Conservation (phyloP, 345 rosid genomes). For the Eutrema heterophyllum region DNA sequence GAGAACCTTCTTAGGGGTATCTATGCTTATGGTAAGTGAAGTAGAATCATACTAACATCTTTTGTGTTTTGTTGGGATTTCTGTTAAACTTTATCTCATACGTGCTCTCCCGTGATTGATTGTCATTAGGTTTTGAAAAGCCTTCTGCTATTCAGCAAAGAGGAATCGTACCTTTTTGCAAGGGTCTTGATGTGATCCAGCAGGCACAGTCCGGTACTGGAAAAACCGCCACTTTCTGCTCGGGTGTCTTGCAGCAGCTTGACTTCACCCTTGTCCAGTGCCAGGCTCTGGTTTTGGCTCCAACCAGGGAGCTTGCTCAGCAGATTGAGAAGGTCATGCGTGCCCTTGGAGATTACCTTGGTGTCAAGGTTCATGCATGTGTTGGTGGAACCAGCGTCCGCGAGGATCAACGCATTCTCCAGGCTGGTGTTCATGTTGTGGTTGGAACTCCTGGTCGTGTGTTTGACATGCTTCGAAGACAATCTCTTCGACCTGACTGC, state of each 20-base stretch:
- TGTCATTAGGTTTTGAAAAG: constrained; percentile 55
- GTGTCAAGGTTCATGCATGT: constrained; percentile 81
- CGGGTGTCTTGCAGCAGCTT: constrained; percentile 74
- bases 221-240: constrained; percentile 77
- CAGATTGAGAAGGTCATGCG: constrained; percentile 90
- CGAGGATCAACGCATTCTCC: constrained; percentile 72
- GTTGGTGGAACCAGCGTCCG: constrained; percentile 86
- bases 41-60: background rate
- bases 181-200: constrained; percentile 78
- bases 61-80: background rate
- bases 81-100: background rate
- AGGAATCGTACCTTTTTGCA: constrained; percentile 75
- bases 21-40: constrained; percentile 39
- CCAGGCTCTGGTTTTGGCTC: constrained; percentile 77
- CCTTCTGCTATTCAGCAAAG: constrained; percentile 87
- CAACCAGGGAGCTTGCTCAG: constrained; percentile 77
- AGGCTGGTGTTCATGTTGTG: constrained; percentile 79
- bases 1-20: constrained; percentile 50
- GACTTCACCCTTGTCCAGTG: constrained; percentile 60
- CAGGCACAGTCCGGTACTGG: constrained; percentile 90
- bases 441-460: constrained; percentile 88
- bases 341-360: constrained; percentile 75
- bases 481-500: constrained; percentile 64
- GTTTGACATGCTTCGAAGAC: constrained; percentile 76
- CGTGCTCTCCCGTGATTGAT: background rate